Percentiles rank a stretch among this genome's conserved stretches.
Evolutionary conservation across 495 filamentous ascomycete genomes (phyloP).

Genomic region (Tuber borchii): DNA sequence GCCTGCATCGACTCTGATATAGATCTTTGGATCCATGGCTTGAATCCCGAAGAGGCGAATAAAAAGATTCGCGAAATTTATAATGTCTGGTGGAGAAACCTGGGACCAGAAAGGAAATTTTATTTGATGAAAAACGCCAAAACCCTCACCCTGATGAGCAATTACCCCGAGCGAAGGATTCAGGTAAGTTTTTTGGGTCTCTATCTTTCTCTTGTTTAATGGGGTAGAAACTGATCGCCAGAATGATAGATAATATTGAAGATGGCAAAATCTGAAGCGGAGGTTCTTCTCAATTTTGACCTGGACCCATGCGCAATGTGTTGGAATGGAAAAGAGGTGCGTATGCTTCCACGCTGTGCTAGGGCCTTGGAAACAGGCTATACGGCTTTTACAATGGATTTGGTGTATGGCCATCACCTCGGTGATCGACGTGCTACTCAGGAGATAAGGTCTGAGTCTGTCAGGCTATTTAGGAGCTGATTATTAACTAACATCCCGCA

Average conservation of each 20-base stretch:
- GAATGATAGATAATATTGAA: constrained; percentile 39
- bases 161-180: constrained; percentile 41
- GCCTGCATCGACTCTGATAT: constrained; percentile 36
- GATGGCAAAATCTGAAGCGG: constrained; percentile 34
- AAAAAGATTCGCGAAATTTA: constrained; percentile 42
- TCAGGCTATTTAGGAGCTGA: not conserved
- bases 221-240: not conserved
- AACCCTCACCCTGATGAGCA: constrained; percentile 40
- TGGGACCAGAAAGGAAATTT: constrained; percentile 15
- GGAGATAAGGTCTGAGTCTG: constrained; percentile 12
- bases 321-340: constrained; percentile 40
- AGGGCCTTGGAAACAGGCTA: constrained; percentile 45
- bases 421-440: constrained; percentile 42
- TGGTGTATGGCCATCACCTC: constrained; percentile 44
- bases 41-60: constrained; percentile 40
- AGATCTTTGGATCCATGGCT: constrained; percentile 43
- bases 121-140: constrained; percentile 41
- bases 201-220: not conserved
- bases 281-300: constrained; percentile 44
- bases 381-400: constrained; percentile 44
- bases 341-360: constrained; percentile 45
- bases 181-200: constrained; percentile 15
- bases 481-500: not conserved
- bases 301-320: constrained; percentile 45
- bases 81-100: constrained; percentile 39